Base-by-base conservation (phyloP, 2,329 filamentous ascomycete genomes). In the Colletotrichum liriopes region DNA sequence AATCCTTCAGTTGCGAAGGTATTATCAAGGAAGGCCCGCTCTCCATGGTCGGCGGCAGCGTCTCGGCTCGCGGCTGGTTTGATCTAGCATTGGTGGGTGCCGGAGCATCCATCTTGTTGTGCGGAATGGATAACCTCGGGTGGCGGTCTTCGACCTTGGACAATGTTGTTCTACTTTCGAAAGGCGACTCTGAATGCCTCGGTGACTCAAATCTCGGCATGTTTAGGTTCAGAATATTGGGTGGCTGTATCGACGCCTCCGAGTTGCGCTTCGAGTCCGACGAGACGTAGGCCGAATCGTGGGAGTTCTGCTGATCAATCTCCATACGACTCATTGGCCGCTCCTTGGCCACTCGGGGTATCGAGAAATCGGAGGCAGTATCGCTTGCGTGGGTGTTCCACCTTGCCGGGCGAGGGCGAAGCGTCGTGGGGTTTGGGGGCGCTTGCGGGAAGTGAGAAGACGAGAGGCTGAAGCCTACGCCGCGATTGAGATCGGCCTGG, bases 401-500 rank as follows among this genome's bases (percentile, higher is more conserved):
- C 76, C 85, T 84, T 12, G 84, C 78, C 41, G 84, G 83, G 37
- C 80, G 82, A 29, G 86, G 86, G 23, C 87, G 83, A 39, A 78
- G 74, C 23, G 78, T 76, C 7, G 79, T 76, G 18, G 79, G 76
- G 61, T 74, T 75, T 16, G 79, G 77, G 35, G 77, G 77, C 16
- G 76, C 78, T 35, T 82, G 82, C 32, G 82, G 80, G 73, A 89
- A 87, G 71, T 88, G 84, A 1, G 85, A 76, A 56, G 83, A 80
- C 69, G 84, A 81, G 11, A 92, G 80, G 43, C 80, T 85, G 75
- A 90, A 90, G 0, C 82, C 78, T 58, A 81, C 84, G 60, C 84
- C 82, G 54, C 84, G 83, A 75, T 91, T 92, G 45, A 89, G 86
- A 77, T 95, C 93, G n/a, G 90, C 89, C 77, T 94, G 92, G 74